Evolutionary conservation across 148 eudicot species (phyloP).

Genomic region (Amaranthus cruentus): DNA sequence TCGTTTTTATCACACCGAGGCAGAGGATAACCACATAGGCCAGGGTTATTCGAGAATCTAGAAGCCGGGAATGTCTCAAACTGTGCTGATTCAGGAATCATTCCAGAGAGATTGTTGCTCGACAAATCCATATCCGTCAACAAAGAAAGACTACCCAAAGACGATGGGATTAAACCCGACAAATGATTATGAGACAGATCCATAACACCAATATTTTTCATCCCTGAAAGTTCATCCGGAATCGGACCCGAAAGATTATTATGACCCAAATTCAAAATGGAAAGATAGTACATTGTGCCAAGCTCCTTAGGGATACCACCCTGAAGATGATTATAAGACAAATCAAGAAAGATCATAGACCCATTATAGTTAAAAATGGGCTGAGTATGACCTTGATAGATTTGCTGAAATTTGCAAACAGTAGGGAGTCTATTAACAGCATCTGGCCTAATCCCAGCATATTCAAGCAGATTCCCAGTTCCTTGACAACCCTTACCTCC

Average conservation of each 20-base stretch:
- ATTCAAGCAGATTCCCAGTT: conserved; percentile 86
- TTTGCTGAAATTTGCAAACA: conserved; percentile 56
- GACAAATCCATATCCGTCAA: conserved; percentile 62
- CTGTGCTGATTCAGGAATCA: conserved; percentile 69
- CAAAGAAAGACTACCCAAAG: conserved; percentile 44
- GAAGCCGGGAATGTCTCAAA: conserved; percentile 58
- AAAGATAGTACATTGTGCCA: conserved; percentile 60
- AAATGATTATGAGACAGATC: conserved; percentile 65
- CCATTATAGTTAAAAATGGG: conserved; percentile 79
- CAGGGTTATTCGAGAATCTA: conserved; percentile 64
- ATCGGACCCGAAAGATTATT: conserved; percentile 68
- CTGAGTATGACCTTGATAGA: conserved; percentile 54
- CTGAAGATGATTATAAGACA: conserved; percentile 56
- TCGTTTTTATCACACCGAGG: conserved; percentile 32
- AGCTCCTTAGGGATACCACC: conserved; percentile 83
- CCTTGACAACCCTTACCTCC: conserved; percentile 79
- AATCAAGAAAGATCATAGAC: conserved; percentile 74
- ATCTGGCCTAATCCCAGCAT: conserved; percentile 58
- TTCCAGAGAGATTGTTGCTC: conserved; percentile 57
- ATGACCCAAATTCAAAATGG: conserved; percentile 68
- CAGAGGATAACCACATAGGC: conserved; percentile 85
- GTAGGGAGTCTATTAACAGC: conserved; percentile 51
- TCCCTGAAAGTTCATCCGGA: conserved; percentile 56
- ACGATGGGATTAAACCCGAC: conserved; percentile 55
- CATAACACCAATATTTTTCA: conserved; percentile 57